Base-by-base conservation (phyloP, 2,329 filamentous ascomycete genomes). In the Claviceps pazoutovae region DNA sequence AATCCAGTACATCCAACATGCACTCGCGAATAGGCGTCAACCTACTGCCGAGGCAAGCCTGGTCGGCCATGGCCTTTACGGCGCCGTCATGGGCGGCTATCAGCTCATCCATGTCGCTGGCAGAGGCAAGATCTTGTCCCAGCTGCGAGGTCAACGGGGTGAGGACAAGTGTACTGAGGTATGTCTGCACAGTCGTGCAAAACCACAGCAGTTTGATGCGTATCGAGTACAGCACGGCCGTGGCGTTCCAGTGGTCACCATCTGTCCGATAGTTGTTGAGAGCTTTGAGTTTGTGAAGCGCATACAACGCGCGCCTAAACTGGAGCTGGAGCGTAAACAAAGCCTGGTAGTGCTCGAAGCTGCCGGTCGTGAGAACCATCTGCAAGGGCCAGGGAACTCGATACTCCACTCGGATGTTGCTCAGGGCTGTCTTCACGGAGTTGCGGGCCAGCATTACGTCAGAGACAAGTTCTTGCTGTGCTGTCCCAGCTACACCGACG, bases 71-170 rank as follows among this genome's bases (percentile, higher is more conserved):
- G 2, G 74, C 74, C 45, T 72, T 74, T 45, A 85, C 69, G 59
- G 84, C 91, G 0, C 66, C 63, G 4, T 76, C 68, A 62, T 95
- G 89, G 1, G 82, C 74, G 1, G 68, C 67, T 26, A 89, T 82
- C 86, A 96, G 94, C 26, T 77, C 77, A 62, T 96, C 88, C 9
- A 96, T 80, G 57, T 91, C 88, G 26, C 76, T 73, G 0, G 87
- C 80, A 5, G 70, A 68, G 14, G 68, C 66, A 49, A 96, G 74
- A 0, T 74, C 70, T 2, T 66, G 63, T 5, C 70, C 69, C 70
- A 96, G 76, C 34, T 72, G 70, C 2, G 66, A 61, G 2, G 75
- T 78, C 21, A 80, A 74, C 0, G 81, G 78, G 0, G 75, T 76
- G 1, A 95, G 73, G 1, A 90, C 85, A 2, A 88, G 75, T 16